A percentile compares a stretch with the other conserved stretches of the same genome.
phyloP scores from a whole-genome alignment of 1,284 basidiomycete species.

The Heterobasidion annosum region DNA sequence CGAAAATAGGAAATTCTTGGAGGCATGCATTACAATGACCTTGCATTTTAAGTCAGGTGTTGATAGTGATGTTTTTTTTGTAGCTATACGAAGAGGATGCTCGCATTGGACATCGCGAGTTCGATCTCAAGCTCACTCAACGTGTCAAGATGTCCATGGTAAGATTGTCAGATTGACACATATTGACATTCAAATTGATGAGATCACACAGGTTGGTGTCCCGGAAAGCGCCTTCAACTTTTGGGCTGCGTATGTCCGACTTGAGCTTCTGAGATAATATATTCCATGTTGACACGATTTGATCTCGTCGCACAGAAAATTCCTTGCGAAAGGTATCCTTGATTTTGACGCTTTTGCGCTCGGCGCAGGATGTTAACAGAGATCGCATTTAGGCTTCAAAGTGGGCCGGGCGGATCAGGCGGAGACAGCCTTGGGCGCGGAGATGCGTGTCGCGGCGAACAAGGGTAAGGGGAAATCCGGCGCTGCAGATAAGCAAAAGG shows the following conservation, averaged over 20 bases:
- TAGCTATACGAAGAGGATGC: conserved; percentile 96
- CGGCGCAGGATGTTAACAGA: neutral
- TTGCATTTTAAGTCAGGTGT: neutral
- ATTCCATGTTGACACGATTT: too few species aligned
- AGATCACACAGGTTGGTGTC: conserved; percentile 70
- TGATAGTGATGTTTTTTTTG: conserved; percentile 15
- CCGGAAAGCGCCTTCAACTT: conserved; percentile 93
- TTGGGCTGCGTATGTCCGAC: conserved; percentile 70
- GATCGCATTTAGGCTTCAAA: conserved; percentile 68
- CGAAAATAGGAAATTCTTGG: conserved; percentile 52
- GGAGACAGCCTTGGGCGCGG: conserved; percentile 84
- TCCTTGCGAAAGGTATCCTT: conserved; percentile 62
- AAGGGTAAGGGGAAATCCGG: conserved; percentile 51
- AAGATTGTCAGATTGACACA: conserved; percentile 10
- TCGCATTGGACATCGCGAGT: conserved; percentile 81
- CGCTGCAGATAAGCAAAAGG: conserved; percentile 31
- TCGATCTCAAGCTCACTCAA: conserved; percentile 86
- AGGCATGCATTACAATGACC: conserved; percentile 28
- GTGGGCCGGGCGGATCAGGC: conserved; percentile 96
- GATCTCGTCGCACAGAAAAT: conserved; percentile 41
- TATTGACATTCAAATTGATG: neutral
- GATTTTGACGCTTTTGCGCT: neutral
- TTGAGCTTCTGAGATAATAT: too few species aligned
- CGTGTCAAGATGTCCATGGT: conserved; percentile 99
- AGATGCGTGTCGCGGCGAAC: conserved; percentile 72